Evolutionary conservation across 495 filamentous ascomycete genomes (phyloP).

Genomic region (Aspergillus ellipticus): DNA sequence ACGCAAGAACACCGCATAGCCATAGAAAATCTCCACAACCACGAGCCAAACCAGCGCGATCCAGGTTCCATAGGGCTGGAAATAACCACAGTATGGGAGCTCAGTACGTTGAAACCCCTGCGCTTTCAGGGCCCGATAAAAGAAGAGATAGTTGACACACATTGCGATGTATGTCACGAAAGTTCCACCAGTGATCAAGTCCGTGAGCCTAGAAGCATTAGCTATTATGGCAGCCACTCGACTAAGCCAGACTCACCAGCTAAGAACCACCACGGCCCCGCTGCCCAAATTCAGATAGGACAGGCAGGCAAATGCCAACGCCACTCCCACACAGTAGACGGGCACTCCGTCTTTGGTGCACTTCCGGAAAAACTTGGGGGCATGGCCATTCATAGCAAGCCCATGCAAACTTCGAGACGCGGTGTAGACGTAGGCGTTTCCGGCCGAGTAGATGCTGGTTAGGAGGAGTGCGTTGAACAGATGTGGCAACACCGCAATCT

Average conservation of each 20-base stretch:
- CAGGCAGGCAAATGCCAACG: neutral
- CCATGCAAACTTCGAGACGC: conserved; percentile 69
- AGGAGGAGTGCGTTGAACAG: conserved; percentile 72
- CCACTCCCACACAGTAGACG: conserved; percentile 30
- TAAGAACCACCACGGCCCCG: neutral
- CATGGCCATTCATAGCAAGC: conserved; percentile 58
- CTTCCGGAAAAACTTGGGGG: conserved; percentile 54
- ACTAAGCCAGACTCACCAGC: neutral
- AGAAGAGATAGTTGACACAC: conserved; percentile 52
- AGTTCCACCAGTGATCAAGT: conserved; percentile 27
- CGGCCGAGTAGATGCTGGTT: conserved; percentile 71
- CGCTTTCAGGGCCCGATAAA: conserved; percentile 51
- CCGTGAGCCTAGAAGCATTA: neutral
- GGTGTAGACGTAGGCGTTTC: conserved; percentile 77
- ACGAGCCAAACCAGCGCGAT: conserved; percentile 43
- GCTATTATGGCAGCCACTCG: neutral
- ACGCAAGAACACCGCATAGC: conserved; percentile 48
- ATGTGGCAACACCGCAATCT: conserved; percentile 61
- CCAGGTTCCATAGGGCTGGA: conserved; percentile 55
- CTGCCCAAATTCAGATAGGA: neutral
- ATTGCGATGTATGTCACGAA: conserved; percentile 46
- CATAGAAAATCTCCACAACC: conserved; percentile 44
- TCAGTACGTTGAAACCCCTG: conserved; percentile 52
- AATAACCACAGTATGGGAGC: conserved; percentile 53
- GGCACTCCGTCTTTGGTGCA: conserved; percentile 46